Evolutionary conservation across 495 filamentous ascomycete genomes (phyloP).

Genomic region (Cladorrhinum samala): DNA sequence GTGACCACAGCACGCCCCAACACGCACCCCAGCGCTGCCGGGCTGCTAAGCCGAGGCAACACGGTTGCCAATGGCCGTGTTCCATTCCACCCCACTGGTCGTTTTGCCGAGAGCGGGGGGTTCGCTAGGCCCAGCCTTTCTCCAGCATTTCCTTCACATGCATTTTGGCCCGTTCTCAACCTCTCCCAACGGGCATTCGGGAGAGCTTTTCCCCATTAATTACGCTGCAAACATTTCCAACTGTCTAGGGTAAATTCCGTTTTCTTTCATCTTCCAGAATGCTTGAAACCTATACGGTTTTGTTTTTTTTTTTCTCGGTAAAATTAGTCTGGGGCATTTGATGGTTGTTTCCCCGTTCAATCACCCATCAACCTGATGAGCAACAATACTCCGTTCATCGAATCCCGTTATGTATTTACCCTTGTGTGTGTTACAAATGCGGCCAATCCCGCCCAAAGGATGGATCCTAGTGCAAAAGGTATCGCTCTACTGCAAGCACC

Average conservation of each 20-base stretch:
- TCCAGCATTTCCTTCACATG: not conserved
- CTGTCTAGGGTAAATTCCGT: too few relatives aligned
- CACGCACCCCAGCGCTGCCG: conserved; percentile 11
- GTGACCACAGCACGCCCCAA: conserved; percentile 1
- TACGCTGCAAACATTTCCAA: too few relatives aligned
- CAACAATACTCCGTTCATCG: not conserved
- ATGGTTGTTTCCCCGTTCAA: too few relatives aligned
- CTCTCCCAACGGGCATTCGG: not conserved
- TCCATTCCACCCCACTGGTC: conserved; percentile 7
- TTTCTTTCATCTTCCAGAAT: conserved; percentile 2
- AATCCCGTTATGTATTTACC: too few relatives aligned
- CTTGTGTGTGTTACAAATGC: too few relatives aligned
- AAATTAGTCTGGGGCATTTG: too few relatives aligned
- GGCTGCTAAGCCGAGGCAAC: conserved; percentile 21
- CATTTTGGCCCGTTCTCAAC: not conserved
- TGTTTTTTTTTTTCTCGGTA: too few relatives aligned
- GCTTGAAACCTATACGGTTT: too few relatives aligned
- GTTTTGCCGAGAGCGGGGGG: conserved; percentile 23
- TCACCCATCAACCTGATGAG: too few relatives aligned
- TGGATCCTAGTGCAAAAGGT: too few relatives aligned
- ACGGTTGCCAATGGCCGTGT: conserved; percentile 12
- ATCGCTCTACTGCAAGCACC: too few relatives aligned
- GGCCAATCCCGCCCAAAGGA: too few relatives aligned
- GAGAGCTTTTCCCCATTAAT: not conserved
- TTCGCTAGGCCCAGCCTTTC: not conserved